Evolutionary conservation across 2,329 filamentous ascomycete species (phyloP).

Genomic region (Cylindrodendrum hubeiense): DNA sequence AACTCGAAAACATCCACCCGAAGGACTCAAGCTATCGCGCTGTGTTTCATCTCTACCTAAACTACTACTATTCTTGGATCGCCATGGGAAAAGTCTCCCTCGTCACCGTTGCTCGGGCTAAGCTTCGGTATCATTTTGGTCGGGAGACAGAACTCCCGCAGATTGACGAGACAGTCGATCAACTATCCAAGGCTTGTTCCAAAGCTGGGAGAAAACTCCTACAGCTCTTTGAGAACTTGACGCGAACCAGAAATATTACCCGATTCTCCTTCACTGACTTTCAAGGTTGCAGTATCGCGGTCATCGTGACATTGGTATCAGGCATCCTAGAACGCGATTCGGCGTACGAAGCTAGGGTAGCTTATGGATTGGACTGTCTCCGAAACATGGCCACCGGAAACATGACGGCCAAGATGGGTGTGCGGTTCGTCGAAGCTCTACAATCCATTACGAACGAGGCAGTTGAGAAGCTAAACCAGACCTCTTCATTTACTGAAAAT

Average conservation of each 20-base stretch:
- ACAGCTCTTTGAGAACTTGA: constrained; percentile 47
- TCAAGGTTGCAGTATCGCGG: constrained; percentile 54
- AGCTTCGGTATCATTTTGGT: constrained; percentile 36
- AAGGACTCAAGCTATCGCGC: constrained; percentile 46
- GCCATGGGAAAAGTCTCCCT: constrained; percentile 51
- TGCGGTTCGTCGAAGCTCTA: constrained; percentile 42
- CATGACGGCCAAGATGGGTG: constrained; percentile 37
- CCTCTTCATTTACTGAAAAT: neutral
- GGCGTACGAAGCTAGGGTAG: constrained; percentile 44
- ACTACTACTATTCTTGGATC: constrained; percentile 54
- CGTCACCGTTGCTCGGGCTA: constrained; percentile 46
- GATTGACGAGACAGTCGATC: constrained; percentile 26
- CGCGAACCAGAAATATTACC: constrained; percentile 45
- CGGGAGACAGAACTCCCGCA: constrained; percentile 5
- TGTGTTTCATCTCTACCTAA: constrained; percentile 51
- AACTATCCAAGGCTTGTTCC: constrained; percentile 43
- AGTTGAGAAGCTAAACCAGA: constrained; percentile 24
- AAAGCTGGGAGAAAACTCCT: constrained; percentile 50
- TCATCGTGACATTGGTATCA: constrained; percentile 49
- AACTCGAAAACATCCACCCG: constrained; percentile 44
- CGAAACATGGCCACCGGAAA: constrained; percentile 51
- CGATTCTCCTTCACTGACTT: constrained; percentile 55
- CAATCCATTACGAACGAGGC: constrained; percentile 40
- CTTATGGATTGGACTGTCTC: constrained; percentile 49
- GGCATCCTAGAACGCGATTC: constrained; percentile 51